Evolutionary conservation across 2,329 filamentous ascomycete species (phyloP).

Genomic region (Microsporum ferrugineum): DNA sequence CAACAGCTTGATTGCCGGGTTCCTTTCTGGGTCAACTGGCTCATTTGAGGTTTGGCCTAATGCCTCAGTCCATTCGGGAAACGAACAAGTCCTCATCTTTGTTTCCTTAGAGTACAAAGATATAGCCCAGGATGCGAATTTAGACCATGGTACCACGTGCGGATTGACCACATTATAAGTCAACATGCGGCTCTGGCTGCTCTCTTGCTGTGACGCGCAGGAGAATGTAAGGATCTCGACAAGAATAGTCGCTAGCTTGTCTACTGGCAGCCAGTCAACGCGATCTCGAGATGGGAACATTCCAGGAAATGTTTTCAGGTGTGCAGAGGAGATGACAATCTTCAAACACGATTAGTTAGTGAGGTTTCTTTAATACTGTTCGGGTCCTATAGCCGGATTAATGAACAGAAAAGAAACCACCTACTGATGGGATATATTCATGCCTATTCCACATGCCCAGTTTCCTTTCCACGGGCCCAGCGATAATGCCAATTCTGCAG

Average conservation of each 20-base stretch:
- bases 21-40: background rate
- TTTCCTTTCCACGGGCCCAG: slow-evolving; percentile 17
- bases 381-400: too few relatives aligned
- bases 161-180: background rate
- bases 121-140: background rate
- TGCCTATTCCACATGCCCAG: background rate
- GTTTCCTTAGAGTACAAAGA: too few relatives aligned
- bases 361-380: background rate
- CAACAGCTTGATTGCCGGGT: background rate
- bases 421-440: background rate
- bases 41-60: background rate
- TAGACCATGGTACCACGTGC: background rate
- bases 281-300: background rate
- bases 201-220: background rate
- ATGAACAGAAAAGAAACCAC: too few relatives aligned
- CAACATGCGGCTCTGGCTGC: background rate
- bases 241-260: background rate
- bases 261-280: background rate
- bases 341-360: background rate
- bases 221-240: background rate
- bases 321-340: background rate
- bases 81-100: background rate
- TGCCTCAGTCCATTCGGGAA: background rate
- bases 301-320: background rate
- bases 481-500: slow-evolving; percentile 26